These are phyloP conservation scores for Puccinia polysora DNA, from an alignment of 1,284 basidiomycete species.

Conservation along the genomic window DNA sequence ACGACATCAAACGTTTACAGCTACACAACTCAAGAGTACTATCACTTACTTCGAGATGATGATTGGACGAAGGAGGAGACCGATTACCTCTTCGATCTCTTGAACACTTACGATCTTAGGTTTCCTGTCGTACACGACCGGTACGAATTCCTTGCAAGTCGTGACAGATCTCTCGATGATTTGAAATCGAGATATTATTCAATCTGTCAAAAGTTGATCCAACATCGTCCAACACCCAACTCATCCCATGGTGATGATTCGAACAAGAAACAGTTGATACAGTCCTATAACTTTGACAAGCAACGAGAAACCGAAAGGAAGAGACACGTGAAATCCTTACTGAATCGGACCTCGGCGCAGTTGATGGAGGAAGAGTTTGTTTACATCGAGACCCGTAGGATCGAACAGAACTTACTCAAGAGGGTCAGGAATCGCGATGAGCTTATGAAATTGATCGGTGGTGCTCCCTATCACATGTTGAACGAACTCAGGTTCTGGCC, in stretches of 20 bases:
- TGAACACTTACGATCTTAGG: constrained; percentile 76
- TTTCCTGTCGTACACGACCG: constrained; percentile 89
- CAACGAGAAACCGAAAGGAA: constrained; percentile 79
- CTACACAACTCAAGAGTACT: constrained; percentile 90
- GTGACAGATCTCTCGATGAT: constrained; percentile 60
- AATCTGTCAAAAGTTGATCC: constrained; percentile 79
- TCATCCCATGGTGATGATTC: constrained; percentile 56
- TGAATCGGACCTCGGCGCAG: constrained; percentile 78
- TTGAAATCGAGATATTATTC: constrained; percentile 92
- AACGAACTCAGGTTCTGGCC: constrained; percentile 40
- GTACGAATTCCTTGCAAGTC: constrained; percentile 62
- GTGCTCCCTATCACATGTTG: constrained; percentile 43
- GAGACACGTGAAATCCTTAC: constrained; percentile 76
- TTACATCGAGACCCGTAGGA: constrained; percentile 84
- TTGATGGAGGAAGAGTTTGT: constrained; percentile 93
- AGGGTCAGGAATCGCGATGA: constrained; percentile 88
- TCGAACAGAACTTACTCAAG: constrained; percentile 84
- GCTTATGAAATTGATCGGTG: constrained; percentile 69
- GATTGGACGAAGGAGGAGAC: constrained; percentile 94
- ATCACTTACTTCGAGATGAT: constrained; percentile 67
- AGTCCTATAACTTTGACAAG: constrained; percentile 37
- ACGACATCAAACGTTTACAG: constrained; percentile 65
- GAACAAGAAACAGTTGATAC: constrained; percentile 35
- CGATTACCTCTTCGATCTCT: constrained; percentile 79
- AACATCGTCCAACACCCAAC: constrained; percentile 68